Conservation (phyloP, 257 asterid species). For the Solanum tarapatanum region DNA sequence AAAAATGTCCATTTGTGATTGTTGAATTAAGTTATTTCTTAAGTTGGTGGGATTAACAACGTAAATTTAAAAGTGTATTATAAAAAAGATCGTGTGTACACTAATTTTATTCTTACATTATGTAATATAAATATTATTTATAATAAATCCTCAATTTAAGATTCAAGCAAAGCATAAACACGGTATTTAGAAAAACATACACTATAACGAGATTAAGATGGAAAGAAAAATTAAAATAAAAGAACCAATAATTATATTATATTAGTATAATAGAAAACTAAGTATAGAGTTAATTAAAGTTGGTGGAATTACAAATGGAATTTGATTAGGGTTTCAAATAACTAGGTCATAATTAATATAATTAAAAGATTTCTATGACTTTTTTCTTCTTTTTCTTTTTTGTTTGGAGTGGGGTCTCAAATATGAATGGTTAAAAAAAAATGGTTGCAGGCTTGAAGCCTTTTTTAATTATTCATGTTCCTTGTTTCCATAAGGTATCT, state of each 20-base stretch:
- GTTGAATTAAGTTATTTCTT: background rate
- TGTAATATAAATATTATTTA: background rate
- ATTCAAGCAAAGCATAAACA: background rate
- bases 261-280: background rate
- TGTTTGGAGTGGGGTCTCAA: background rate
- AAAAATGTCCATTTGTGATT: background rate
- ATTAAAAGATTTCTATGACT: background rate
- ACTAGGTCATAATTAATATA: background rate
- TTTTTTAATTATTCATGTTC: background rate
- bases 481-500: background rate
- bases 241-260: background rate
- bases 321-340: background rate
- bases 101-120: too few relatives aligned
- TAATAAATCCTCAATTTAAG: background rate
- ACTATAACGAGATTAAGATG: background rate
- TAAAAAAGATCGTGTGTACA: background rate
- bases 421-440: background rate
- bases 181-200: background rate
- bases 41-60: background rate
- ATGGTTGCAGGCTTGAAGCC: background rate
- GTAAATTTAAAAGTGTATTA: background rate
- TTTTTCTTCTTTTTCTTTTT: background rate
- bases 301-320: background rate
- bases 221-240: background rate
- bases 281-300: background rate